Percentiles rank a stretch among this genome's conserved stretches.
Conservation (phyloP, 176 grass and related monocot species). For the Thinopyrum elongatum region DNA sequence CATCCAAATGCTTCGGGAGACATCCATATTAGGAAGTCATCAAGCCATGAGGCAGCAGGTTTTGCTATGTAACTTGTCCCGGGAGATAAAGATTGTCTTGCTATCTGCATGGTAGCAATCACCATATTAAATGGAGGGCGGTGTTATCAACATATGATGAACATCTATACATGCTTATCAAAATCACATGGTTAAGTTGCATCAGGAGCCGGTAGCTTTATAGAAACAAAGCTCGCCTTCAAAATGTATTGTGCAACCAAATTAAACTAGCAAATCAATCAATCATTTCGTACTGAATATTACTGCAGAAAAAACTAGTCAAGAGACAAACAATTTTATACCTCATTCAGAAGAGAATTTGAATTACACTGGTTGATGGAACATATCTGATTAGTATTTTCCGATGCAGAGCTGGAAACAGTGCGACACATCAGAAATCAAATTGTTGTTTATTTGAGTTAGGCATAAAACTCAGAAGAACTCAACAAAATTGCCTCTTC, state of each 20-base stretch:
- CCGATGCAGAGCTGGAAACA: constrained; percentile 73
- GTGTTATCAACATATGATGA: constrained; percentile 27
- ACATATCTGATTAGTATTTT: constrained; percentile 87
- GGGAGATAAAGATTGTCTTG: constrained; percentile 73
- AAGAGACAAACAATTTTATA: constrained; percentile 30
- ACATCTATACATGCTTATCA: background rate
- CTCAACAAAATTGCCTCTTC: constrained; percentile 10
- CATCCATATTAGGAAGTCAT: constrained; percentile 98
- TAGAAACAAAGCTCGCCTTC: constrained; percentile 15
- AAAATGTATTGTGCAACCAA: constrained; percentile 16
- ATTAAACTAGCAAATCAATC: background rate
- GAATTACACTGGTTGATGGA: constrained; percentile 93
- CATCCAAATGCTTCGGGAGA: constrained; percentile 98
- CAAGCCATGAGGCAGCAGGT: constrained; percentile 97
- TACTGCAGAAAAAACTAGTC: constrained; percentile 9
- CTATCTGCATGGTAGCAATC: constrained; percentile 58
- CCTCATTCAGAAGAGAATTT: constrained; percentile 93
- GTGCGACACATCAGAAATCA: constrained; percentile 30
- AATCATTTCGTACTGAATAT: constrained; percentile 21
- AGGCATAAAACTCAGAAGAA: constrained; percentile 21
- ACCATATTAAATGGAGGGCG: background rate
- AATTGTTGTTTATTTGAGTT: constrained; percentile 21
- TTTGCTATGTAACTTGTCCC: constrained; percentile 88
- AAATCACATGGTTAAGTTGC: constrained; percentile 15
- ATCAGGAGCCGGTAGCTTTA: constrained; percentile 17